Base-by-base conservation (phyloP, 1,284 basidiomycete species). In the Sporisorium exsertum region DNA sequence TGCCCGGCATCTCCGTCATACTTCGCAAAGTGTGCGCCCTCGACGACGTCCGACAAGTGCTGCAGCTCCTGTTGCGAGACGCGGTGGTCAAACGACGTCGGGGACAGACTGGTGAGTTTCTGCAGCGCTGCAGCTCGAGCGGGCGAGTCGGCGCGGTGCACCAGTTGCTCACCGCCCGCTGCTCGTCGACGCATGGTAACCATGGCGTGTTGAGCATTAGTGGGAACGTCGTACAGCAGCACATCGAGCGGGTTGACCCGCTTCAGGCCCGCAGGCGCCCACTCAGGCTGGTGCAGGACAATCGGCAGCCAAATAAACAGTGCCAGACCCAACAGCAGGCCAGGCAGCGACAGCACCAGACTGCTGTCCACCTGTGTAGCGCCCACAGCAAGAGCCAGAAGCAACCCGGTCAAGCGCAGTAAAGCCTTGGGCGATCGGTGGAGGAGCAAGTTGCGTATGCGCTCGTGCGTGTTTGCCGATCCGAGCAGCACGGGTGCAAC, bases 221-320 rank as follows among this genome's bases (percentile, higher is more conserved):
- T 79, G 20, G 79, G 79, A 2, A 80, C 73, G 49, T 78, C 79
- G 56, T 72, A 72, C n/a, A 80, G 54, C 46, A 77, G 40, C 37
- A 52, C 33, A 22, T 80, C 79, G 50, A 79, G 18, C 5, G 57
- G 61, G 37, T 60, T 69, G 51, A 33, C 46, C 40, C 42, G 13
- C 52, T 55, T 65, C 54, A 74, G 33, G 35, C 43, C 50, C 7
- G 51, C 20, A 3, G 69, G 76, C 1, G 63, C 64, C 78, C 78
- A 80, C 6, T 54, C 40, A 1, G 78, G 78, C 43, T 70, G 62
- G 52, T 74, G 61, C 35, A 79, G 46, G 27, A 72, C 47, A 42
- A 74, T 58, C 7, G 79, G 79, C 24, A 67, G 67, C 62, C 78
- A 60, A 15, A 61, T 62, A 43, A 80, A 80, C 18, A 80, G 40